Base-by-base conservation (phyloP, 83 land plant species). In the Picea abies region DNA sequence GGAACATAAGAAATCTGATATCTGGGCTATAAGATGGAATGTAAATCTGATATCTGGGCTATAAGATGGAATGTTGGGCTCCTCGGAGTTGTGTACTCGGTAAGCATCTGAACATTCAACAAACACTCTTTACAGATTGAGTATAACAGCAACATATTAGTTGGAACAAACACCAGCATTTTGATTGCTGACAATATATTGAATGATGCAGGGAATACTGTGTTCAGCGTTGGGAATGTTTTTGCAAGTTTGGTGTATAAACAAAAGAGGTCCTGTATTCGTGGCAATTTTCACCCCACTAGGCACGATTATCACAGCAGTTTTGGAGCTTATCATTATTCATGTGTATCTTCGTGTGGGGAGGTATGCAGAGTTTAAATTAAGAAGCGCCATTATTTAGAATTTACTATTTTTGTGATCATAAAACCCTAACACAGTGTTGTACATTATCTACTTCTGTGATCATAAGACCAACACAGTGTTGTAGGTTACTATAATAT, bases 1-100 rank as follows among this genome's bases (percentile, higher is more conserved):
- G 22, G 81, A 62, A 9, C 47, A 39, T 39, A 22, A 79, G 0
- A 76, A 76, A 22, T n/a, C 15, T 63, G 10, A 7, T 15, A 29
- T 39, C 22, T 79, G 81, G 68, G 68, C 81, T 22, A 35, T 61
- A 60, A 11, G n/a, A n/a, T n/a, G n/a, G n/a, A n/a, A n/a, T n/a
- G n/a, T n/a, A n/a, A n/a, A n/a, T 26, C 29, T 26, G 29, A 26
- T 26, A 26, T 26, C 29, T 26, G 29, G 29, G 29, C 29, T 26
- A 26, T 73, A 44, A 3, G 25, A 3, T 29, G 22, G 25, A 63
- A 17, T 39, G 10, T 79, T 39, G 60, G 62, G 67, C 44, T 79
- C 29, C 16, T 60, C 5, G 61, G 67, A 11, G 49, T 79, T 25
- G 2, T 79, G 5, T 79, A 79, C 44, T 4, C 67, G 39, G 81